A percentile compares a stretch with the other conserved stretches of the same genome.
Evolutionary conservation across 352 stramenopile species (phyloP).

Genomic region (Thraustochytrium striatum): DNA sequence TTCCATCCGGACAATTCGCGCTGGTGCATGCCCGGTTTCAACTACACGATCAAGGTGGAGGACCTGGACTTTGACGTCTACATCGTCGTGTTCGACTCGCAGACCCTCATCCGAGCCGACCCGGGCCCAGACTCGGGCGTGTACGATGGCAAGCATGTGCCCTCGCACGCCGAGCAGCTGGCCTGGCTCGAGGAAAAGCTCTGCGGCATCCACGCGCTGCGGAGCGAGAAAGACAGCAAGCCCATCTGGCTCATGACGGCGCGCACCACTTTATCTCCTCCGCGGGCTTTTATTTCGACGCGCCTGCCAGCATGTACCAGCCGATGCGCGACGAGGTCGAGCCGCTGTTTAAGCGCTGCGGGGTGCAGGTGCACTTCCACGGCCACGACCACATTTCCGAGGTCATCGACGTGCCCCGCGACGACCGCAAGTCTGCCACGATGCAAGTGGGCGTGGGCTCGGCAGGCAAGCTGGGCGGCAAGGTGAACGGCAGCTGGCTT

Average conservation of each 20-base stretch:
- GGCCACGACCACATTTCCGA: constrained; percentile 32
- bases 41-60: constrained; percentile 8
- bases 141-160: background rate
- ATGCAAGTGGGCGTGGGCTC: constrained; percentile 26
- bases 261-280: constrained; percentile 34
- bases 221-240: background rate
- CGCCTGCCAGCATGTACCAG: background rate
- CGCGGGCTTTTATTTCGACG: constrained; percentile 18
- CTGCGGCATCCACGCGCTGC: background rate
- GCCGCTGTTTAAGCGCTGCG: background rate
- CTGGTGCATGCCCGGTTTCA: constrained; percentile 28
- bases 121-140: background rate
- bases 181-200: constrained; percentile 3
- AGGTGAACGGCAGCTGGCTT: no score
- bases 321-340: background rate
- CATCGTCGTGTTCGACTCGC: constrained; percentile 40
- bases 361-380: constrained; percentile 14
- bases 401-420: background rate
- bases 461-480: background rate
- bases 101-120: constrained; percentile 4
- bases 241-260: background rate
- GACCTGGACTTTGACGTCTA: background rate
- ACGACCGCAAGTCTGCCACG: background rate
- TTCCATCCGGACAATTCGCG: constrained; percentile 8
- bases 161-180: background rate